Conservation (phyloP, 495 filamentous ascomycete species). For the Margaritispora aquatica region DNA sequence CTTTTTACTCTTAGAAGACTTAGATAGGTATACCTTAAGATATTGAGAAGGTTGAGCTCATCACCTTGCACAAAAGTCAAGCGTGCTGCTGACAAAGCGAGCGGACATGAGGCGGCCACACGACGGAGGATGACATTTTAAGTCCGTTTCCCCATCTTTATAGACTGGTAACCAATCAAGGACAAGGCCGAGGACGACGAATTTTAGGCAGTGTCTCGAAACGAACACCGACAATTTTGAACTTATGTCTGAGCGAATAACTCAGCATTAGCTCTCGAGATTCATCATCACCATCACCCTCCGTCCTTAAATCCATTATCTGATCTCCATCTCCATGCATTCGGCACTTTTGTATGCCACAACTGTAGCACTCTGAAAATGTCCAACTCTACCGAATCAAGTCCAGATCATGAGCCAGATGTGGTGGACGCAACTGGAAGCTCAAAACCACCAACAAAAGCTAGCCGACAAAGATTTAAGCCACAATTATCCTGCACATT, state of each 20-base stretch:
- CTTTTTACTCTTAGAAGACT: too few relatives aligned
- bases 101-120: neutral
- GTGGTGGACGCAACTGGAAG: neutral
- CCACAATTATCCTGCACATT: conserved; percentile 21
- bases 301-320: neutral
- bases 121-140: neutral
- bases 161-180: neutral
- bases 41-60: too few relatives aligned
- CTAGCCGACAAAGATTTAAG: conserved; percentile 17
- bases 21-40: too few relatives aligned
- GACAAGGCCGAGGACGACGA: neutral
- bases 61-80: too few relatives aligned
- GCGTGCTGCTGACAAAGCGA: neutral
- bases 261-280: neutral
- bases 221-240: neutral
- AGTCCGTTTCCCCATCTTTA: neutral
- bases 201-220: neutral
- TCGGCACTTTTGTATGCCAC: neutral
- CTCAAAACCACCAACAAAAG: conserved; percentile 5
- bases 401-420: neutral
- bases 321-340: neutral
- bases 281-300: neutral
- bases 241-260: neutral
- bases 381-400: neutral
- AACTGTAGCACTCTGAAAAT: neutral